Base-by-base conservation (phyloP, 2,329 filamentous ascomycete species). In the Fusarium euwallaceae region DNA sequence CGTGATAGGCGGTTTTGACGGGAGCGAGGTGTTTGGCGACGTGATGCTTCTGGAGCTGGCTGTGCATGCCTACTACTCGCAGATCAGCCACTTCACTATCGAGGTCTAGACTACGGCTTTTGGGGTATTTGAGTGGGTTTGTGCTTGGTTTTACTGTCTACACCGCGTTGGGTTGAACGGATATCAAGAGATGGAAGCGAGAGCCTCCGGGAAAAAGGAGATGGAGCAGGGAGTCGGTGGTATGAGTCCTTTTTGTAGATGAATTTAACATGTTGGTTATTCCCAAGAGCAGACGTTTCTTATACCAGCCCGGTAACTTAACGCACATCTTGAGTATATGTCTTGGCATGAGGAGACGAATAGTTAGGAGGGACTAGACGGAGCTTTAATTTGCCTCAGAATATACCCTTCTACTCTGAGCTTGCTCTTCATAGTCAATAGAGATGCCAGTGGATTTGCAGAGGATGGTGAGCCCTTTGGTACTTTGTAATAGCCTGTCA, bases 1-100 rank as follows among this genome's bases (percentile, higher is more conserved):
- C 43, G 82, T 92, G 41, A 89, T 93, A 66, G 92, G 92, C 20
- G 92, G 92, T 1, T 93, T 93, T 75, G 92, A 93, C 80, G 92
- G 91, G 62, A 87, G 84, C 68, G 89, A 92, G 80, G 91, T 93
- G 27, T 93, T 92, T 84, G 88, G 88, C 39, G 92, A 93, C 71
- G 91, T 92, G 20, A 91, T 88, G 86, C 86, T 92, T 7, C 82
- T 93, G 64, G 92, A 93, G 83, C 83, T 93, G 76, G 92, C 91
- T 3, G 91, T 93, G 12, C 91, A 93, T 81, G 89, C 91, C 41
- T 93, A 93, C 80, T 93, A 93, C 78, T 92, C 91, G 71, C 92
- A 93, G 82, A 93, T 93, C 79, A 92, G 91, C 80, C 91, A 93
- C 81, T 93, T 93, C 76, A 91, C 87, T 43, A 93, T 93, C 76